These are phyloP conservation scores for Umbilicus rupestris DNA, from an alignment of 164 flowering plant genomes.

Conservation along the genomic window DNA sequence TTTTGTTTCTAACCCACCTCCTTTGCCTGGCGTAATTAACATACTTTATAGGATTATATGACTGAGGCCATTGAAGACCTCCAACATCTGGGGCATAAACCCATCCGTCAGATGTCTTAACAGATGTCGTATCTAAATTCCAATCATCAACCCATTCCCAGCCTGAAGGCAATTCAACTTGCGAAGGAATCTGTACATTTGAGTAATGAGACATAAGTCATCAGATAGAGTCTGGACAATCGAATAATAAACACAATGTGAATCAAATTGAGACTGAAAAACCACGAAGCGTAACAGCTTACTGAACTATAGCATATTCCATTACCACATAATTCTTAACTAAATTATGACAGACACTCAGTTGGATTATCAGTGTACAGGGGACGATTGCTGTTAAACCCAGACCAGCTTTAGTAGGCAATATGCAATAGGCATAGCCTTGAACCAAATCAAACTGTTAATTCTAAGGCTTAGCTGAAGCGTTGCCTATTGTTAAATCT, in stretches of 20 bases:
- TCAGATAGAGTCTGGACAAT: not conserved
- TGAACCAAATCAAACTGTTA: not conserved
- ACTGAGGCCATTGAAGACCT: conserved; percentile 58
- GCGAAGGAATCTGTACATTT: conserved; percentile 30
- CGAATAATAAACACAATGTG: not conserved
- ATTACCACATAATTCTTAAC: not conserved
- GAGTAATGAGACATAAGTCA: not conserved
- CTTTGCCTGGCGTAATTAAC: conserved; percentile 66
- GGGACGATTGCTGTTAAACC: not conserved
- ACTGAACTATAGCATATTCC: not conserved
- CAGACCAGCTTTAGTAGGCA: not conserved
- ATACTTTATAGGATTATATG: conserved; percentile 31
- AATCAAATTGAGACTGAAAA: not conserved
- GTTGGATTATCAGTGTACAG: not conserved
- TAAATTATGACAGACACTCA: not conserved
- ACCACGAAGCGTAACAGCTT: not conserved
- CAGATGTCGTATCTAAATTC: conserved; percentile 56
- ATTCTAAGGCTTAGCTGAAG: not conserved
- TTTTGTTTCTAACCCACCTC: conserved; percentile 72
- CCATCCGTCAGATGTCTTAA: conserved; percentile 66
- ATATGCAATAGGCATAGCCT: too few species aligned
- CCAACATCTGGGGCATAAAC: conserved; percentile 67
- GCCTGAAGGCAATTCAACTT: conserved; percentile 44
- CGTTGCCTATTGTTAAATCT: not conserved
- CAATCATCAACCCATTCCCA: conserved; percentile 84